Evolutionary conservation across 192 early-diverging fungal species (phyloP).

Genomic region (Dimargaris xerosporica): DNA sequence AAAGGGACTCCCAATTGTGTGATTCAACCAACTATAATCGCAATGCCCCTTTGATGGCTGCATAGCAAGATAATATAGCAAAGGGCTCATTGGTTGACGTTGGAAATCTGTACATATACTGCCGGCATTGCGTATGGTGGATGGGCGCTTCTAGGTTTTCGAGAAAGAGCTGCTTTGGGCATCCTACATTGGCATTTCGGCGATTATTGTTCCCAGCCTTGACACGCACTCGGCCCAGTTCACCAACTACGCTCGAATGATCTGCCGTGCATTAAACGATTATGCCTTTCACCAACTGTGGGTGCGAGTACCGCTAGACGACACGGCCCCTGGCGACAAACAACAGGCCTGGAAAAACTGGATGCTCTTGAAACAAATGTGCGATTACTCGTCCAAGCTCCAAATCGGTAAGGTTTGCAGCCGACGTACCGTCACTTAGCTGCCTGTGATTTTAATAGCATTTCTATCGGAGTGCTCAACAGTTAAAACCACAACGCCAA

Average conservation of each 20-base stretch:
- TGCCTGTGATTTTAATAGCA: too few relatives aligned
- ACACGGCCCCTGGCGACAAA: slow-evolving; percentile 1
- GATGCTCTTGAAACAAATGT: slow-evolving; percentile 61
- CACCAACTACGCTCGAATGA: slow-evolving; percentile 39
- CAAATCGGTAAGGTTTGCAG: slow-evolving; percentile 1
- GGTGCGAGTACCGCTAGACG: slow-evolving; percentile 31
- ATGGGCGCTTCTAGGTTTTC: slow-evolving; percentile 16
- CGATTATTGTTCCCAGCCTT: slow-evolving; percentile 34
- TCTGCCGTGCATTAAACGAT: slow-evolving; percentile 18
- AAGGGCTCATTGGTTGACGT: too few relatives aligned
- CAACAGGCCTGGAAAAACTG: slow-evolving; percentile 55
- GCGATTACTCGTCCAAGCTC: slow-evolving; percentile 47
- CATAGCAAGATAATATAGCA: too few relatives aligned
- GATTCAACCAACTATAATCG: too few relatives aligned
- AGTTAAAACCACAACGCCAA: too few relatives aligned
- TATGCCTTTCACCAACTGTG: slow-evolving; percentile 29
- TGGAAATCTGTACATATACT: too few relatives aligned
- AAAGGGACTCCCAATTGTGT: too few relatives aligned
- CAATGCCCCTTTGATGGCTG: too few relatives aligned
- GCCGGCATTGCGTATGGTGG: too few relatives aligned
- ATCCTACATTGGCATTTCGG: slow-evolving; percentile 44
- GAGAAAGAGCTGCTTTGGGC: slow-evolving; percentile 54
- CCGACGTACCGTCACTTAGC: too few relatives aligned
- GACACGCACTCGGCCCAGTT: slow-evolving; percentile 17
- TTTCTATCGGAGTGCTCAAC: too few relatives aligned